These are phyloP conservation scores for Jatropha multifida DNA, from an alignment of 441 rosid genomes.

Conservation along the genomic window DNA sequence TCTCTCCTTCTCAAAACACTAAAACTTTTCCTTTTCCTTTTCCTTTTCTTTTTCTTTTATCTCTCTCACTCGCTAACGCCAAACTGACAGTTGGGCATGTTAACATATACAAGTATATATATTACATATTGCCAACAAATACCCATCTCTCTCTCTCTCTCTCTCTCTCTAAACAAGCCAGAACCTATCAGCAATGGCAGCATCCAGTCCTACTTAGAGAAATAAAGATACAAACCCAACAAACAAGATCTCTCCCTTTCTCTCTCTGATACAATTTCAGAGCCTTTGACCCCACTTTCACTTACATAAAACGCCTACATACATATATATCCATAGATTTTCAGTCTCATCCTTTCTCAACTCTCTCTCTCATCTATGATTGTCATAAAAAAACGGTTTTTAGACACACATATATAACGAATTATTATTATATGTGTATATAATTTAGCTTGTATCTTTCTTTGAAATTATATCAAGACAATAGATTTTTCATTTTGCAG, in stretches of 20 bases:
- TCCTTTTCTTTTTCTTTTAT: neutral
- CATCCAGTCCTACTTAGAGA: constrained; percentile 17
- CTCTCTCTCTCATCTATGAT: constrained; percentile 20
- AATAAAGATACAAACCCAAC: constrained; percentile 10
- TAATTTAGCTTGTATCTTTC: constrained; percentile 10
- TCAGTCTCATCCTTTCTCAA: constrained; percentile 7
- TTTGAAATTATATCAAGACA: neutral
- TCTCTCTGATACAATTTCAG: constrained; percentile 40
- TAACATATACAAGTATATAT: too few relatives aligned
- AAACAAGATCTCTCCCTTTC: constrained; percentile 29
- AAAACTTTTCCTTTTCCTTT: constrained; percentile 2
- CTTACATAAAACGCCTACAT: constrained; percentile 35
- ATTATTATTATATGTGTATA: constrained; percentile 6
- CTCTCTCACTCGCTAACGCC: constrained; percentile 27
- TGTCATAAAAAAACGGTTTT: constrained; percentile 9
- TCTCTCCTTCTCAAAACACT: constrained; percentile 26
- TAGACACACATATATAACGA: neutral
- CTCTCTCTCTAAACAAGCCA: constrained; percentile 5
- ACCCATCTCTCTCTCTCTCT: neutral
- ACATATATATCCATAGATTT: constrained; percentile 27
- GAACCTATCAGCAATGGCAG: constrained; percentile 24
- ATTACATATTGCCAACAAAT: neutral
- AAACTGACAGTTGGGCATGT: constrained; percentile 35
- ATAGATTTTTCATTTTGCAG: constrained; percentile 6
- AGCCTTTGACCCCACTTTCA: constrained; percentile 40